Conservation (phyloP, 768 basidiomycete species). For the Trametes meyenii region DNA sequence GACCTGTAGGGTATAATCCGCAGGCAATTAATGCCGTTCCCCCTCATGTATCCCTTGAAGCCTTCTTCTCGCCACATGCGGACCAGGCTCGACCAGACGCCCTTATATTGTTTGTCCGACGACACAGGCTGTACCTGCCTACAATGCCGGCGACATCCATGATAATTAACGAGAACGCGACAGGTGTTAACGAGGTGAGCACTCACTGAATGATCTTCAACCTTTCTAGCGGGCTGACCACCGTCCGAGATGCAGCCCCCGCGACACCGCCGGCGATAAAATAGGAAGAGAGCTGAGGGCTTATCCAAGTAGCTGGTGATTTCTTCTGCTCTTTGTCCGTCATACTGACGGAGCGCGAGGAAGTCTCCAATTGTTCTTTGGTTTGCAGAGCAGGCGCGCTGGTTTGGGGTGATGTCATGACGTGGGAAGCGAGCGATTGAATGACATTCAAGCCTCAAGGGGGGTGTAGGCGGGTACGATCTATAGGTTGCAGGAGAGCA, state of each 20-base stretch:
- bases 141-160: neutral
- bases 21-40: constrained; percentile 89
- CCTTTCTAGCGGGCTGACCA: constrained; percentile 89
- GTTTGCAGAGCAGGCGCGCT: constrained; percentile 12
- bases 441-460: constrained; percentile 2
- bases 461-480: neutral
- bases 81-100: constrained; percentile 80
- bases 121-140: constrained; percentile 89
- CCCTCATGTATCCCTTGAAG: constrained; percentile 90
- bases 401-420: constrained; percentile 27
- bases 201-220: constrained; percentile 96
- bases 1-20: constrained; percentile 86
- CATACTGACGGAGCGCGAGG: constrained; percentile 16
- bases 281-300: constrained; percentile 46
- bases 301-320: constrained; percentile 25
- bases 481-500: neutral
- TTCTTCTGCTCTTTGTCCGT: constrained; percentile 21
- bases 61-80: constrained; percentile 97
- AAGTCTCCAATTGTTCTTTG: constrained; percentile 3
- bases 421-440: constrained; percentile 14
- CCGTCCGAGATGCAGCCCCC: constrained; percentile 79
- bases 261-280: constrained; percentile 59
- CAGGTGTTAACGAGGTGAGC: neutral
- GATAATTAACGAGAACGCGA: neutral
- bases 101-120: constrained; percentile 70